These are phyloP conservation scores for Claviceps fusiformis DNA, from an alignment of 2,329 filamentous ascomycete genomes.

Conservation along the genomic window DNA sequence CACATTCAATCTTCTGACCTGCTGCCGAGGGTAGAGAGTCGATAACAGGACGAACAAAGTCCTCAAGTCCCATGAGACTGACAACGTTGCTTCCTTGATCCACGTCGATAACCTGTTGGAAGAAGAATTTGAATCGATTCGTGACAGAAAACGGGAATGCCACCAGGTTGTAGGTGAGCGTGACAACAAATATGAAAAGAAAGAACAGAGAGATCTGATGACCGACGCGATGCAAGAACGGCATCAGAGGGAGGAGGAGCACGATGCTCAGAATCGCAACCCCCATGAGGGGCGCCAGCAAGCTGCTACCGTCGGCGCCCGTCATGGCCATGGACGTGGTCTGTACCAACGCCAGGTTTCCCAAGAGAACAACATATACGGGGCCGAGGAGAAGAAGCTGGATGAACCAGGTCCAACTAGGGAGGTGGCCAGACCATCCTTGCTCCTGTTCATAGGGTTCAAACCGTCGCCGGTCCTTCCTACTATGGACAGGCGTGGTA, in stretches of 20 bases:
- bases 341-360: constrained; percentile 60
- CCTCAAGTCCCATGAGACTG: constrained; percentile 52
- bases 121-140: constrained; percentile 75
- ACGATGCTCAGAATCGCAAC: constrained; percentile 56
- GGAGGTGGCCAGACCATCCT: constrained; percentile 66
- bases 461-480: constrained; percentile 11
- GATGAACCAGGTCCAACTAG: constrained; percentile 74
- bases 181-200: constrained; percentile 57
- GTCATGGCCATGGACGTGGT: constrained; percentile 67
- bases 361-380: constrained; percentile 61
- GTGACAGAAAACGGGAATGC: constrained; percentile 78
- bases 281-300: constrained; percentile 57
- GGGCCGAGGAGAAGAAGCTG: constrained; percentile 74
- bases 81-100: constrained; percentile 58
- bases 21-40: constrained; percentile 55
- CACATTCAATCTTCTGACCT: constrained; percentile 45
- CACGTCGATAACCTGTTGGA: constrained; percentile 69
- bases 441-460: constrained; percentile 60
- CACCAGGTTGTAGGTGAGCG: constrained; percentile 70
- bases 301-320: constrained; percentile 64
- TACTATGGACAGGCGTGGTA: constrained; percentile 7
- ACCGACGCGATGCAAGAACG: constrained; percentile 77
- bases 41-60: constrained; percentile 55
- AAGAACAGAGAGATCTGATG: constrained; percentile 71
- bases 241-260: constrained; percentile 61